Base-by-base conservation (phyloP, 2,329 filamentous ascomycete genomes). In the Akanthomyces muscarius region DNA sequence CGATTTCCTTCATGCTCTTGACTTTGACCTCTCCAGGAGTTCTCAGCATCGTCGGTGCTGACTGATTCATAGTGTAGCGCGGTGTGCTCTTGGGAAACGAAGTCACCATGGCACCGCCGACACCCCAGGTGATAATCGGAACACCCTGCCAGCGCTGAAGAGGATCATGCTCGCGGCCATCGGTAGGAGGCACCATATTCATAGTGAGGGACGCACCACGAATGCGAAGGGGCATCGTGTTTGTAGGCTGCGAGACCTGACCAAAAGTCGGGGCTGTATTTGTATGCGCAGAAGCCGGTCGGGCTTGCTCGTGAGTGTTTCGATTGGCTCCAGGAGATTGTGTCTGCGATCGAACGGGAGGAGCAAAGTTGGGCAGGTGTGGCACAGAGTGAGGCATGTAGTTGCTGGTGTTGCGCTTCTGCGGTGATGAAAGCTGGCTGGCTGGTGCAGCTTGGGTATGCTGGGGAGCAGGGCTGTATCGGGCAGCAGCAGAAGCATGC, bases 41-140 rank as follows among this genome's bases (percentile, higher is more conserved):
- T 54, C 92, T 88, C 70, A 95, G 87, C 66, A 97, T 89, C 78
- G 89, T 89, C 0, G 94, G 92, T 8, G 84, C 75, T 23, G 83
- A 80, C 68, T 89, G 86, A 56, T 87, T 90, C 67, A 91, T 87
- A 30, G 88, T 87, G 75, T 97, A 98, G 53, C 93, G 87, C 16
- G 94, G 93, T 41, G 95, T 86, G 67, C 94, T 89, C 72, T 90
- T 92, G 0, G 96, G 95, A 70, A 98, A 97, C 50, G 88, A 91
- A 1, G 90, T 92, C 3, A 96, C 82, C 13, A 97, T 79, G 1
- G 86, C 85, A 14, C 95, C 95, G 23, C 92, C 93, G 55, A 96
- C 87, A 3, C 92, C 92, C 89, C 96, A 99, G 1, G 85, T 85
- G 70, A 98, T 89, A 14, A 97, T 83, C 0, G 96, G 95, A 14